phyloP scores from a whole-genome alignment of 441 rosid genomes.

The Mallotus japonicus region DNA sequence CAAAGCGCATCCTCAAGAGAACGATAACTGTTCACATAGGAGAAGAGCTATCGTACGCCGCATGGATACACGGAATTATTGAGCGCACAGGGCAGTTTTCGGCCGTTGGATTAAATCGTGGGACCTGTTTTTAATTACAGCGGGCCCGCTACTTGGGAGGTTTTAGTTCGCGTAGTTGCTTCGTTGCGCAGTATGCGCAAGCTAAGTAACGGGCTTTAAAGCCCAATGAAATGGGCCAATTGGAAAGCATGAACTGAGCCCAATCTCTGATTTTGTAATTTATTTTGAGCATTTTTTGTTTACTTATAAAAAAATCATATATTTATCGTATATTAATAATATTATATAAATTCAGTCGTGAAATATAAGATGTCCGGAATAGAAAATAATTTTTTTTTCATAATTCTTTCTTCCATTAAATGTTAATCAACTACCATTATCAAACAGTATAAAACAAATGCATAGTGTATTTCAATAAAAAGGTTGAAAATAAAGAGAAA shows the following conservation, averaged over 20 bases:
- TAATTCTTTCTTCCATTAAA: too few relatives aligned
- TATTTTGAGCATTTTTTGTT: too few relatives aligned
- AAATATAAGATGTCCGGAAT: too few relatives aligned
- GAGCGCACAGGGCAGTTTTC: slow-evolving; percentile 17
- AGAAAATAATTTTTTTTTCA: too few relatives aligned
- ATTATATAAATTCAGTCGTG: too few relatives aligned
- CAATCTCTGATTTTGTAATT: not conserved
- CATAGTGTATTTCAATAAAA: too few relatives aligned
- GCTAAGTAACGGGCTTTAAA: not conserved
- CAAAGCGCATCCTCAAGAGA: slow-evolving; percentile 44
- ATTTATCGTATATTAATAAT: too few relatives aligned
- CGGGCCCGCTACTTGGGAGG: not conserved
- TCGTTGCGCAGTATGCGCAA: slow-evolving; percentile 15
- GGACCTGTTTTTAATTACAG: not conserved
- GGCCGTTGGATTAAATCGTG: slow-evolving; percentile 32
- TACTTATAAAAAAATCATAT: too few relatives aligned
- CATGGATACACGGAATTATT: slow-evolving; percentile 16
- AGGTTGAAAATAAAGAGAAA: too few relatives aligned
- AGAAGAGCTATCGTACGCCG: slow-evolving; percentile 40
- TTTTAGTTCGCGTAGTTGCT: not conserved
- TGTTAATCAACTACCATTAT: too few relatives aligned
- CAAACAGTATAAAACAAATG: too few relatives aligned
- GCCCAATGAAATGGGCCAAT: not conserved
- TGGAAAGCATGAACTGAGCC: not conserved
- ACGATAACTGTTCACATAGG: slow-evolving; percentile 30